phyloP scores from a whole-genome alignment of 2,329 filamentous ascomycete species.

The Phialophora macrospora region DNA sequence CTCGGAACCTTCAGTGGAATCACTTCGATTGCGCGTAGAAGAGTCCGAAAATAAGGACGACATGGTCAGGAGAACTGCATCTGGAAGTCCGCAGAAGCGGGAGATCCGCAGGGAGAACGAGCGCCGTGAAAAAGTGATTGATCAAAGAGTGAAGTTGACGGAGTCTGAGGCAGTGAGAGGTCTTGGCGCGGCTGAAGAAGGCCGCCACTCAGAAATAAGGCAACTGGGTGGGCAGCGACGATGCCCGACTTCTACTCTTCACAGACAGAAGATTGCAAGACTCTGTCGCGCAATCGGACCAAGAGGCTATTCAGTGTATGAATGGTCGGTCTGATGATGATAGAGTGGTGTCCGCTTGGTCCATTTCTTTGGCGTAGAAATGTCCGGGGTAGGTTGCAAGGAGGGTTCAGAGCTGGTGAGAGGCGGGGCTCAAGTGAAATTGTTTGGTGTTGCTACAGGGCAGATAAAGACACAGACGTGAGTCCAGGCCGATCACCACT shows the following conservation, averaged over 20 bases:
- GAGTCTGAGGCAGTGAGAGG: slow-evolving; percentile 29
- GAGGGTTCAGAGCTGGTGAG: slow-evolving; percentile 3
- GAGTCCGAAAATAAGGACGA: slow-evolving; percentile 34
- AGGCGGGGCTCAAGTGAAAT: slow-evolving; percentile 21
- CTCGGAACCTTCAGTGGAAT: slow-evolving; percentile 36
- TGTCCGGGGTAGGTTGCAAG: slow-evolving; percentile 1
- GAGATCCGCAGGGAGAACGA: slow-evolving; percentile 11
- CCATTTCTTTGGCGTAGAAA: slow-evolving; percentile 26
- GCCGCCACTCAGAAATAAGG: slow-evolving; percentile 27
- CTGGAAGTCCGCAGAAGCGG: slow-evolving; percentile 24
- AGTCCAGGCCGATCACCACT: neutral
- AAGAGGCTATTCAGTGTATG: slow-evolving; percentile 17
- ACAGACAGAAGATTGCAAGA: neutral
- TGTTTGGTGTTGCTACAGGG: slow-evolving; percentile 10
- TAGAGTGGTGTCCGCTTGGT: slow-evolving; percentile 18
- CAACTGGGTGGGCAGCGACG: slow-evolving; percentile 20
- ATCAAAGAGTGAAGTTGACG: slow-evolving; percentile 22
- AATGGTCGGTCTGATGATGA: slow-evolving; percentile 13
- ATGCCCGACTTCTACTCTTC: slow-evolving; percentile 12
- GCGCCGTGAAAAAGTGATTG: slow-evolving; percentile 14
- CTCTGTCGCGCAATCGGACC: neutral
- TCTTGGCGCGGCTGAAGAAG: slow-evolving; percentile 34
- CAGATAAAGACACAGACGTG: slow-evolving; percentile 2
- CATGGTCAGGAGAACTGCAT: slow-evolving; percentile 35
- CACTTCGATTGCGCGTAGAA: slow-evolving; percentile 37